Conservation (phyloP, 2,329 filamentous ascomycete genomes). For the Plenodomus biglobosus region DNA sequence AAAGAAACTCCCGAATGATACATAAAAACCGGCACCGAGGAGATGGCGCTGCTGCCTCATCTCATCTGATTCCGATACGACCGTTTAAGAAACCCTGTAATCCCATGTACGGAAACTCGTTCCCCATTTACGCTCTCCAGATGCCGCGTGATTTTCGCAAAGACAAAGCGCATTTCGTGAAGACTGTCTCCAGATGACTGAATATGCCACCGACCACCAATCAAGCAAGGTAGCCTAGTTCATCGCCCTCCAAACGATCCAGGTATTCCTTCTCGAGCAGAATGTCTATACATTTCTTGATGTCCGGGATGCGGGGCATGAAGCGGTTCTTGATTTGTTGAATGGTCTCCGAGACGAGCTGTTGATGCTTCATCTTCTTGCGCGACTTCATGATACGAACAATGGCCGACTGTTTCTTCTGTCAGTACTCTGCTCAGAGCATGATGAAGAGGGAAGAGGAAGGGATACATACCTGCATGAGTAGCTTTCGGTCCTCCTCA, state of each 20-base stretch:
- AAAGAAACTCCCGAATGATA: no score
- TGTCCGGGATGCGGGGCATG: constrained; percentile 87
- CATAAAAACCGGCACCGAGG: no score
- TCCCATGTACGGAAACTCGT: no score
- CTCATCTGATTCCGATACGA: no score
- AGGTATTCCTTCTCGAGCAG: constrained; percentile 98
- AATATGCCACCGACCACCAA: no score
- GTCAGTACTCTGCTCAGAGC: constrained; percentile 30
- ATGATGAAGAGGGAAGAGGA: not conserved
- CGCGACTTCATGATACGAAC: constrained; percentile 99
- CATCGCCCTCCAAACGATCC: constrained; percentile 90
- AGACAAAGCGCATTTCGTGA: no score
- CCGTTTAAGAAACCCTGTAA: no score
- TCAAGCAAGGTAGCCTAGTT: constrained; percentile 90
- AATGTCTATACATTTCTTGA: constrained; percentile 99
- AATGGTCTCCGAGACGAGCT: constrained; percentile 93
- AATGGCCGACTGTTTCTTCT: constrained; percentile 75
- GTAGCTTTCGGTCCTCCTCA: constrained; percentile 93
- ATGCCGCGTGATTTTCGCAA: no score
- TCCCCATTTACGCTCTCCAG: no score
- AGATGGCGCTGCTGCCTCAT: no score
- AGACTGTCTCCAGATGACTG: no score
- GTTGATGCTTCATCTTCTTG: constrained; percentile 97
- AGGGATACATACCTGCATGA: constrained; percentile 78
- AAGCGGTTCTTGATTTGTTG: constrained; percentile 92